A percentile compares a stretch with the other conserved stretches of the same genome.
These are phyloP conservation scores for Thelonectria rubi DNA, from an alignment of 2,329 filamentous ascomycete genomes.

Conservation along the genomic window DNA sequence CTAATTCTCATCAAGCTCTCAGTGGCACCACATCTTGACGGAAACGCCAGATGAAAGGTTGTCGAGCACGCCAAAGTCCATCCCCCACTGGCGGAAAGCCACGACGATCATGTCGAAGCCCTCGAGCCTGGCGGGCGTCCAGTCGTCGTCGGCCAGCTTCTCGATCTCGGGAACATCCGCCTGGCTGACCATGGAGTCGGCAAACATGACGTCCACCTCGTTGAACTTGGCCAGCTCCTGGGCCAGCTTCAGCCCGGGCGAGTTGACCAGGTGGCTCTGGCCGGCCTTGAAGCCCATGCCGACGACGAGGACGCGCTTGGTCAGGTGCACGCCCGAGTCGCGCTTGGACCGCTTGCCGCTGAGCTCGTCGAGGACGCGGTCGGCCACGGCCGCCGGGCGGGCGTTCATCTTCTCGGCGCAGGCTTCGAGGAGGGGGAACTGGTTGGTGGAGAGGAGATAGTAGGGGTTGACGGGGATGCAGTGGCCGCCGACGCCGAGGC, in stretches of 20 bases:
- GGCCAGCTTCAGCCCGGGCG: constrained; percentile 29
- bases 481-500: constrained; percentile 62
- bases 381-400: constrained; percentile 20
- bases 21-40: constrained; percentile 51
- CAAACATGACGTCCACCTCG: constrained; percentile 30
- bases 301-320: constrained; percentile 30
- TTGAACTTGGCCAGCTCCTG: constrained; percentile 25
- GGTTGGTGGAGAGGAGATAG: constrained; percentile 58
- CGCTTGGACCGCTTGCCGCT: constrained; percentile 1
- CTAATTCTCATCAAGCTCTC: not conserved
- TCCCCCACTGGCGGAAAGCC: constrained; percentile 24
- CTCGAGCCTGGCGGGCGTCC: constrained; percentile 29
- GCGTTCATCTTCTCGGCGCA: constrained; percentile 6
- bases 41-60: constrained; percentile 45
- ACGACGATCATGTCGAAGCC: constrained; percentile 35
- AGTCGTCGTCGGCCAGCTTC: constrained; percentile 27
- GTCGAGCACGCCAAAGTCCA: constrained; percentile 45
- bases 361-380: constrained; percentile 14
- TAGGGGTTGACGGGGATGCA: constrained; percentile 65
- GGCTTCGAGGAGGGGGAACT: constrained; percentile 51
- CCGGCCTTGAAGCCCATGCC: constrained; percentile 38
- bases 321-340: constrained; percentile 24
- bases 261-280: constrained; percentile 37
- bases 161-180: constrained; percentile 27
- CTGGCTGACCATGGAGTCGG: constrained; percentile 34